A percentile compares a stretch with the other conserved stretches of the same genome.
These are phyloP conservation scores for Aspergillus tanneri DNA, from an alignment of 2,329 filamentous ascomycete genomes.

Conservation along the genomic window DNA sequence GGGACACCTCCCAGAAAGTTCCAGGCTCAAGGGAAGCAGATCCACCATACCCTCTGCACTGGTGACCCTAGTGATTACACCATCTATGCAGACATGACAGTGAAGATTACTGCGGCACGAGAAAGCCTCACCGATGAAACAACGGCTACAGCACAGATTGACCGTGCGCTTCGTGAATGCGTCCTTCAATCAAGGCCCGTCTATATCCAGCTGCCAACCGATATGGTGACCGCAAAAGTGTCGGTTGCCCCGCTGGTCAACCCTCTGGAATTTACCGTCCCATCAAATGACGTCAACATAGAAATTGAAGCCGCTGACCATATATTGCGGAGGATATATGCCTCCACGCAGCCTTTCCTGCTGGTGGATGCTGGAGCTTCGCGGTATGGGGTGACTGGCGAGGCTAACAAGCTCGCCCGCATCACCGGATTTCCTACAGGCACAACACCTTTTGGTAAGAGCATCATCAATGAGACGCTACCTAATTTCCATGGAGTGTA, in stretches of 20 bases:
- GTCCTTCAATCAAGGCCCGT: constrained; percentile 42
- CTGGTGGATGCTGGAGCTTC: constrained; percentile 52
- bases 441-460: constrained; percentile 51
- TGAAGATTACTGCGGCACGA: constrained; percentile 14
- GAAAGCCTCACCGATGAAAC: constrained; percentile 25
- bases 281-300: constrained; percentile 8
- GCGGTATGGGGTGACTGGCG: constrained; percentile 40
- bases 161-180: neutral
- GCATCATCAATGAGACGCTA: constrained; percentile 50
- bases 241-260: constrained; percentile 10
- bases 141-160: neutral
- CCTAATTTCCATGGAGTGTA: constrained; percentile 54
- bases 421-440: constrained; percentile 49
- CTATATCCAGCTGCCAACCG: constrained; percentile 57
- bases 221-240: constrained; percentile 45
- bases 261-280: constrained; percentile 10
- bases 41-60: constrained; percentile 64
- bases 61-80: constrained; percentile 15
- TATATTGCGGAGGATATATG: constrained; percentile 46
- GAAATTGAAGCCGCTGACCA: constrained; percentile 30
- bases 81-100: constrained; percentile 16
- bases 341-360: constrained; percentile 50
- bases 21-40: constrained; percentile 45
- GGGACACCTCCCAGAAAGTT: constrained; percentile 50
- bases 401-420: constrained; percentile 46